These are phyloP conservation scores for Keqinozyma sinolaborantium DNA, from an alignment of 1,139 yeast genomes.

Conservation along the genomic window DNA sequence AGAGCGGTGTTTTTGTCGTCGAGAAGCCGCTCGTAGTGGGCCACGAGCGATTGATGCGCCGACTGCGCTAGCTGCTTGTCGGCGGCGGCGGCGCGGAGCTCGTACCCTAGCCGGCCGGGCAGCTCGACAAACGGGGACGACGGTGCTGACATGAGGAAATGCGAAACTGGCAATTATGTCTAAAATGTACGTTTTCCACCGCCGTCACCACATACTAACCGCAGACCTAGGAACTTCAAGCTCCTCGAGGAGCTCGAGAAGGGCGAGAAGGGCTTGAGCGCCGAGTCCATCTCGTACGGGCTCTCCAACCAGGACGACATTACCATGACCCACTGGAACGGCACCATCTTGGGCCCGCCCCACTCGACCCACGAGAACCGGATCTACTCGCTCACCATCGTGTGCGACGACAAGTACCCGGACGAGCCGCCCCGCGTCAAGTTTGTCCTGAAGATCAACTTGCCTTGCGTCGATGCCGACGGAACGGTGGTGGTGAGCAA, in stretches of 20 bases:
- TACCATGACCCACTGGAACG: constrained; percentile 92
- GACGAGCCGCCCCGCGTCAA: constrained; percentile 80
- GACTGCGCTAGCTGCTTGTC: constrained; percentile 33
- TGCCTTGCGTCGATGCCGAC: constrained; percentile 78
- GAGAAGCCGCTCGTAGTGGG: constrained; percentile 27
- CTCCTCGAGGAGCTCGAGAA: constrained; percentile 93
- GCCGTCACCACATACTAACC: constrained; percentile 5
- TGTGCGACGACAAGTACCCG: constrained; percentile 85
- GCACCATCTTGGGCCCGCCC: constrained; percentile 96
- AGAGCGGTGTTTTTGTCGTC: constrained; percentile 29
- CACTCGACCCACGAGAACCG: constrained; percentile 92
- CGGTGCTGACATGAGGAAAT: constrained; percentile 7
- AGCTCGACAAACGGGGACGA: constrained; percentile 48
- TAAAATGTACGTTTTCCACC: constrained; percentile 8
- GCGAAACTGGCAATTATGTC: constrained; percentile 5
- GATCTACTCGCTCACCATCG: constrained; percentile 77
- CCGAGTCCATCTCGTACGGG: constrained; percentile 95
- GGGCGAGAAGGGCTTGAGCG: constrained; percentile 97
- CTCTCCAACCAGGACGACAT: constrained; percentile 85
- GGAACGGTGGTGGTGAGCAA: constrained; percentile 64
- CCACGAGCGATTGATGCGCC: constrained; percentile 23
- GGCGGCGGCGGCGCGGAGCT: constrained; percentile 18
- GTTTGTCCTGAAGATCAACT: constrained; percentile 79
- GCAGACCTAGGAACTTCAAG: constrained; percentile 89
- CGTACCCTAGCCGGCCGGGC: constrained; percentile 20